phyloP scores from a whole-genome alignment of 2,329 filamentous ascomycete genomes.

The Byssoonygena ceratinophila region DNA sequence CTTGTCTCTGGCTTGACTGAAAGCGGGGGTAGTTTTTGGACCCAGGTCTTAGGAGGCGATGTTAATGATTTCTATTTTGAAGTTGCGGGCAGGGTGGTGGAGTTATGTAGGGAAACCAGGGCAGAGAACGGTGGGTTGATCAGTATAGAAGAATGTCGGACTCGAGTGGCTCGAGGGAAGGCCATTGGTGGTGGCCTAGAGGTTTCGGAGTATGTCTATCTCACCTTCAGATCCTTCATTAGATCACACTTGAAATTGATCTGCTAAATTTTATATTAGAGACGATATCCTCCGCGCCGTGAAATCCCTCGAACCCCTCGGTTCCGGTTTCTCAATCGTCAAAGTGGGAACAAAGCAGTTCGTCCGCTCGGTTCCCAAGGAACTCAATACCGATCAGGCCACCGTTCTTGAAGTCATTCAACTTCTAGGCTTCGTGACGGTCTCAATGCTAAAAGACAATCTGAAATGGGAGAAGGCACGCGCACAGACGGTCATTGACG shows the following conservation, averaged over 20 bases:
- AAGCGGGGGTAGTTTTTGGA: conserved; percentile 64
- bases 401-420: conserved; percentile 86
- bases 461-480: conserved; percentile 73
- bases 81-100: conserved; percentile 87
- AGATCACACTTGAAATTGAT: not conserved
- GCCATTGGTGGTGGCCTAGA: conserved; percentile 65
- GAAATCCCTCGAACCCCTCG: conserved; percentile 73
- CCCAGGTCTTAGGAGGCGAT: conserved; percentile 76
- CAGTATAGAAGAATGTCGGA: conserved; percentile 67
- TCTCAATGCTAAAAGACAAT: conserved; percentile 80
- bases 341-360: conserved; percentile 74
- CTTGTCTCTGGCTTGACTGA: conserved; percentile 24
- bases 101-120: conserved; percentile 76
- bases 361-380: conserved; percentile 85
- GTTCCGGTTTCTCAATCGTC: conserved; percentile 76
- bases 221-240: not conserved
- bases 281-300: conserved; percentile 89
- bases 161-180: conserved; percentile 60
- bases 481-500: conserved; percentile 81
- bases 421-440: conserved; percentile 76
- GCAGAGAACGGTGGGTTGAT: conserved; percentile 89
- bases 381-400: conserved; percentile 88
- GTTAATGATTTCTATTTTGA: conserved; percentile 99
- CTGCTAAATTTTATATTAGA: conserved; percentile 29
- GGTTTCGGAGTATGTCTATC: conserved; percentile 56